Evolutionary conservation across 129 eudicot genomes (phyloP).

Genomic region (Dittrichia graveolens): DNA sequence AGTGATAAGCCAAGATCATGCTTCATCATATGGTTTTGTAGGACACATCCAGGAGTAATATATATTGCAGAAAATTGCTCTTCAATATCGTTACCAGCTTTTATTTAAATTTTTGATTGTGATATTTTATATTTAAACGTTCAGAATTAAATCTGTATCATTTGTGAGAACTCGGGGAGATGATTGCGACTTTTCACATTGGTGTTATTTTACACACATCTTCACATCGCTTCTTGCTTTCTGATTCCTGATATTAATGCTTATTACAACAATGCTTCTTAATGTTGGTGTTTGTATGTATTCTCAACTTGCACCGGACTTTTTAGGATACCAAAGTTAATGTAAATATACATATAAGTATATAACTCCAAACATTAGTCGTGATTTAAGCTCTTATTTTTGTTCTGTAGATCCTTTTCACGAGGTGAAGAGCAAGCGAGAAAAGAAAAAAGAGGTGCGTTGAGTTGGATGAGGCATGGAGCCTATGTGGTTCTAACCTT

Average conservation of each 20-base stretch:
- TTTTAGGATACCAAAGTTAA: neutral
- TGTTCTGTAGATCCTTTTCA: conserved; percentile 71
- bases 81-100: neutral
- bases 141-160: neutral
- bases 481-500: conserved; percentile 1
- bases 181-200: neutral
- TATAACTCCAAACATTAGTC: neutral
- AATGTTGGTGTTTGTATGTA: neutral
- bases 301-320: neutral
- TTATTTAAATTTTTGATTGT: no score
- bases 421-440: conserved; percentile 98
- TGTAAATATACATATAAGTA: neutral
- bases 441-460: conserved; percentile 95
- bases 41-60: conserved; percentile 5
- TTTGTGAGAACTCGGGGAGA: conserved; percentile 6
- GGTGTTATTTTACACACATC: neutral
- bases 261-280: neutral
- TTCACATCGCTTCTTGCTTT: neutral
- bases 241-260: neutral
- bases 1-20: neutral
- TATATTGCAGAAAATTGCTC: neutral
- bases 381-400: conserved; percentile 25
- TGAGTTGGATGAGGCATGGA: conserved; percentile 18
- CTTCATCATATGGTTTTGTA: conserved; percentile 7
- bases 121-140: conserved; percentile 12